phyloP scores from a whole-genome alignment of 176 grass and related monocot genomes.

The Paspalum notatum region DNA sequence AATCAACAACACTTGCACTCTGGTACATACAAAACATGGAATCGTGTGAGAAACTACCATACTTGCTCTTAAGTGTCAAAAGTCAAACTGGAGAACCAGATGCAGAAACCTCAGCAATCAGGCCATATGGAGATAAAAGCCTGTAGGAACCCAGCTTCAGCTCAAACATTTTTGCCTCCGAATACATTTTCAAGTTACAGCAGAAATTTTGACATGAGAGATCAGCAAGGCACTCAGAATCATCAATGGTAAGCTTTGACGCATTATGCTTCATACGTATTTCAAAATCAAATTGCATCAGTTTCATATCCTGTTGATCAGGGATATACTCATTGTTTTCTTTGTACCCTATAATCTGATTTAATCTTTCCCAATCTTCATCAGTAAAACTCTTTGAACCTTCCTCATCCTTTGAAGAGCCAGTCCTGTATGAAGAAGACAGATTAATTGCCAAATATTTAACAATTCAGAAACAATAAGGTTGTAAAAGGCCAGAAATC shows the following conservation, averaged over 20 bases:
- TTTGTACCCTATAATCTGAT: slow-evolving; percentile 94
- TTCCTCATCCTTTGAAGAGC: slow-evolving; percentile 70
- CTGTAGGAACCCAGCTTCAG: slow-evolving; percentile 90
- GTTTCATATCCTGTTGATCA: slow-evolving; percentile 76
- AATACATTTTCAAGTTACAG: slow-evolving; percentile 91
- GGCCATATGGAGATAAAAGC: slow-evolving; percentile 86
- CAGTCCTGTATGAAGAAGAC: slow-evolving; percentile 54
- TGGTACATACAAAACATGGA: slow-evolving; percentile 38
- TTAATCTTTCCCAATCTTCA: slow-evolving; percentile 94
- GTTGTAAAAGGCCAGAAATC: slow-evolving; percentile 37
- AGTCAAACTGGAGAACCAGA: slow-evolving; percentile 38
- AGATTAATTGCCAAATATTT: slow-evolving; percentile 25
- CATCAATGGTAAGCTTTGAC: slow-evolving; percentile 73
- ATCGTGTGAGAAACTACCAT: slow-evolving; percentile 11
- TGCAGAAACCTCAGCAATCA: slow-evolving; percentile 87
- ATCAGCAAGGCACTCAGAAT: slow-evolving; percentile 78
- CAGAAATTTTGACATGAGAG: slow-evolving; percentile 84
- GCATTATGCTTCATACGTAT: slow-evolving; percentile 96
- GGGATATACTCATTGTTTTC: slow-evolving; percentile 77
- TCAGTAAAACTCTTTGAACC: slow-evolving; percentile 79
- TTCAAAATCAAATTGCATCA: slow-evolving; percentile 90
- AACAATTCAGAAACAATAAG: slow-evolving; percentile 14
- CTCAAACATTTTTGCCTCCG: slow-evolving; percentile 92
- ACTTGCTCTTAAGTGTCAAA: slow-evolving; percentile 10
- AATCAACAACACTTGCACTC: slow-evolving; percentile 82